Evolutionary conservation across 306 rosid species (phyloP).

Genomic region (Herpetospermum pedunculosum): DNA sequence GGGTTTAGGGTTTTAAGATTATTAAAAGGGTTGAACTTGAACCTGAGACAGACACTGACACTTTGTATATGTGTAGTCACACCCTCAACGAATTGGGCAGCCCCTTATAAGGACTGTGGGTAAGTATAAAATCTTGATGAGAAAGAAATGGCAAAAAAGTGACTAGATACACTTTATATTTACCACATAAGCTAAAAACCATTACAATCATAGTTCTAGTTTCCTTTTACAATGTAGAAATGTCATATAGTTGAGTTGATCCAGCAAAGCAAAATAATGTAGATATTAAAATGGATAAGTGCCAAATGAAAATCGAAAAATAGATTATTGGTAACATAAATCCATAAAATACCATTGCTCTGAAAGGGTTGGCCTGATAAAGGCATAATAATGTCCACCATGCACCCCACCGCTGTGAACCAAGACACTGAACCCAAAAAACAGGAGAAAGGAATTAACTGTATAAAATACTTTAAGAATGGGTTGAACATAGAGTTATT

Average conservation of each 20-base stretch:
- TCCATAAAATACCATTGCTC: constrained; percentile 58
- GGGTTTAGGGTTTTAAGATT: background rate
- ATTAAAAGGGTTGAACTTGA: background rate
- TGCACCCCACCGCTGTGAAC: constrained; percentile 99
- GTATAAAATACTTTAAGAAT: constrained; percentile 10
- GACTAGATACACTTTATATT: background rate
- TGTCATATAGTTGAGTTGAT: background rate
- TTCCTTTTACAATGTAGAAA: background rate
- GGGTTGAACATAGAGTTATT: background rate
- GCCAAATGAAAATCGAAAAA: background rate
- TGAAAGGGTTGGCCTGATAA: constrained; percentile 90
- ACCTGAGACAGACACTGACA: background rate
- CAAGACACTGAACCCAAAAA: constrained; percentile 58
- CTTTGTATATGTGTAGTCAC: background rate
- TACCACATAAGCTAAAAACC: background rate
- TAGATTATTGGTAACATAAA: background rate
- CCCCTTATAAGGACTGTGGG: background rate
- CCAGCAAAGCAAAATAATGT: background rate
- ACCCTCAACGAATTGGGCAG: background rate
- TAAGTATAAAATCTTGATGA: background rate
- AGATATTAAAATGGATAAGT: background rate
- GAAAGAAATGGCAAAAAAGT: background rate
- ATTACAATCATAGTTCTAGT: background rate
- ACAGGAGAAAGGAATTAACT: background rate
- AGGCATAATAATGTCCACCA: constrained; percentile 97